Evolutionary conservation across 2,329 filamentous ascomycete species (phyloP).

Genomic region (Colletotrichum trifolii): DNA sequence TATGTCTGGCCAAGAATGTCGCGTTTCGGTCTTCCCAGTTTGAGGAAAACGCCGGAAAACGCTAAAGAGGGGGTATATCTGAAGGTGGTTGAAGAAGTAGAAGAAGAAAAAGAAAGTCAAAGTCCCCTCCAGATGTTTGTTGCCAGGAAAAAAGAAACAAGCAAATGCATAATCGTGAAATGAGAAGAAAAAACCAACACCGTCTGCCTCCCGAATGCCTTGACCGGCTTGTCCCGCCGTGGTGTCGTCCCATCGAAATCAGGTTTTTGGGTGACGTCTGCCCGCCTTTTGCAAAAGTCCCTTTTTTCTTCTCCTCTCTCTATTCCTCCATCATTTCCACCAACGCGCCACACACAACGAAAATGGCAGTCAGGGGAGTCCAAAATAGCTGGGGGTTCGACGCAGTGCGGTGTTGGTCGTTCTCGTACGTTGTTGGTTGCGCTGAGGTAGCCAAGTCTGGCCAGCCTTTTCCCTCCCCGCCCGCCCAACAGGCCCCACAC

Average conservation of each 20-base stretch:
- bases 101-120: neutral
- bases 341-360: too few relatives aligned
- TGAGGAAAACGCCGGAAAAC: neutral
- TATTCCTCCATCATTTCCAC: neutral
- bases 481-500: constrained; percentile 3
- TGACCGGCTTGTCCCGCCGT: neutral
- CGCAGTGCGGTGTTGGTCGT: constrained; percentile 18
- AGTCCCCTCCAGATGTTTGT: neutral
- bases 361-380: neutral
- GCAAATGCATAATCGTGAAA: neutral
- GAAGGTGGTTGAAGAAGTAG: constrained; percentile 4
- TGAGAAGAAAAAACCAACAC: neutral
- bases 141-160: neutral
- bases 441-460: neutral
- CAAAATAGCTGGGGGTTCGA: constrained; percentile 1
- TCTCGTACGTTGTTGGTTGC: constrained; percentile 17
- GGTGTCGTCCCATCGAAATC: constrained; percentile 1
- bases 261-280: neutral
- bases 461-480: neutral
- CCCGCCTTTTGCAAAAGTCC: constrained; percentile 1
- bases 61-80: constrained; percentile 35
- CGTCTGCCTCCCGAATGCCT: neutral
- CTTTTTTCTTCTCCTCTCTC: constrained; percentile 11
- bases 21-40: constrained; percentile 12
- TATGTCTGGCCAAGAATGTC: constrained; percentile 3